These are phyloP conservation scores for Anacardium occidentale DNA, from an alignment of 345 rosid genomes.

Conservation along the genomic window DNA sequence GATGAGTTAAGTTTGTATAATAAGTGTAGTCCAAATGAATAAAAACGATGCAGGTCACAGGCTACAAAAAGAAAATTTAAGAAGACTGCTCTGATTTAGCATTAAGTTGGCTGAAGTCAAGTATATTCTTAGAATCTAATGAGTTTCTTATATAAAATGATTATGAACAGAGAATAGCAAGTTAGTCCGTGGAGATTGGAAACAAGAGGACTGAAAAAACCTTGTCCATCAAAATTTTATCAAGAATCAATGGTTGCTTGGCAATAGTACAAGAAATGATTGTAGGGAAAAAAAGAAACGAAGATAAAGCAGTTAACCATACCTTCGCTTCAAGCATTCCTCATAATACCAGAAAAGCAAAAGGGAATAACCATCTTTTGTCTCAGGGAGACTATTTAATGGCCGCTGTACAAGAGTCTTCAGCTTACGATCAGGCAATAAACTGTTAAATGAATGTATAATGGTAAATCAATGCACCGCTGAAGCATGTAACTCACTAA, in stretches of 20 bases:
- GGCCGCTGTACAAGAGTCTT: conserved; percentile 87
- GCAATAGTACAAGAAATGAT: neutral
- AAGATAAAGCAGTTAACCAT: conserved; percentile 1
- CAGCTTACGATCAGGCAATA: conserved; percentile 91
- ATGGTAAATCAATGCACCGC: neutral
- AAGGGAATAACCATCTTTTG: conserved; percentile 89
- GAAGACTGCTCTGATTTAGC: neutral
- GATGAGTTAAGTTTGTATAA: too few species aligned
- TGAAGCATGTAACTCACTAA: neutral
- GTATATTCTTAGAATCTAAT: neutral
- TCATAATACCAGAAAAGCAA: conserved; percentile 96
- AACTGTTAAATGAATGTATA: conserved; percentile 37
- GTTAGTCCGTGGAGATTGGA: neutral
- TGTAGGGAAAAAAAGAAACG: conserved; percentile 2
- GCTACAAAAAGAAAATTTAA: neutral
- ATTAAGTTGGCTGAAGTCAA: neutral
- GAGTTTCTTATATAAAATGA: neutral
- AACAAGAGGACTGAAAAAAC: neutral
- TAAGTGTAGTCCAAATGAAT: neutral
- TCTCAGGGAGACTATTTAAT: conserved; percentile 63
- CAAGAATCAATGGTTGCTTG: neutral
- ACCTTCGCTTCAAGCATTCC: conserved; percentile 96
- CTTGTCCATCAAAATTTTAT: neutral
- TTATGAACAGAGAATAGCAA: neutral
- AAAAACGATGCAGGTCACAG: neutral